Evolutionary conservation across 2,329 filamentous ascomycete species (phyloP).

Genomic region (Trichoderma sp.): DNA sequence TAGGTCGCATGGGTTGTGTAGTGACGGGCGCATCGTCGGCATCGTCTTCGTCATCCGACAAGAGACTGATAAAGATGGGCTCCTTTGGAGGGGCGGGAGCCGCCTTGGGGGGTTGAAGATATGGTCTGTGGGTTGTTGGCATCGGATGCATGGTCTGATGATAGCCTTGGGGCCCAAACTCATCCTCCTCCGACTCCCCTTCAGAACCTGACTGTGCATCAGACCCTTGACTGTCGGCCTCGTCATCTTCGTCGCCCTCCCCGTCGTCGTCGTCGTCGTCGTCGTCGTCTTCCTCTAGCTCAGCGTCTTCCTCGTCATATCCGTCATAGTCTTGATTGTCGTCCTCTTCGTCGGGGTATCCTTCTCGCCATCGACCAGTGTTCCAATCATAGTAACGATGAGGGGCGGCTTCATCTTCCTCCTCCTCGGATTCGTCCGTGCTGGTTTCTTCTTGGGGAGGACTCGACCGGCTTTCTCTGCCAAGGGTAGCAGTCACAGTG

Average conservation of each 20-base stretch:
- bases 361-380: neutral
- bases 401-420: neutral
- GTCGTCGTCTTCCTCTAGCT: neutral
- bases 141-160: constrained; percentile 19
- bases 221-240: constrained; percentile 28
- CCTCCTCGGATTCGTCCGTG: constrained; percentile 17
- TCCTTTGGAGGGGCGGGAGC: constrained; percentile 34
- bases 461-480: constrained; percentile 20
- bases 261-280: constrained; percentile 8
- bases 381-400: constrained; percentile 15
- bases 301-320: neutral
- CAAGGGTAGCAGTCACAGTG: constrained; percentile 18
- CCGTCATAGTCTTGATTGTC: constrained; percentile 8
- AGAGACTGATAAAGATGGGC: constrained; percentile 51
- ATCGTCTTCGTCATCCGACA: constrained; percentile 53
- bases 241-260: constrained; percentile 1
- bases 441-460: constrained; percentile 6
- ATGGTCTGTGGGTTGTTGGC: neutral
- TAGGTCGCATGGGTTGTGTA: neutral
- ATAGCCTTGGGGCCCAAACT: constrained; percentile 26
- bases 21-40: constrained; percentile 35
- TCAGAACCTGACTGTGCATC: constrained; percentile 36
- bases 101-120: constrained; percentile 20
- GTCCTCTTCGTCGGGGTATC: constrained; percentile 3
- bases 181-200: constrained; percentile 38